Evolutionary conservation across 2,329 filamentous ascomycete species (phyloP).

Genomic region (Fusarium graminum): DNA sequence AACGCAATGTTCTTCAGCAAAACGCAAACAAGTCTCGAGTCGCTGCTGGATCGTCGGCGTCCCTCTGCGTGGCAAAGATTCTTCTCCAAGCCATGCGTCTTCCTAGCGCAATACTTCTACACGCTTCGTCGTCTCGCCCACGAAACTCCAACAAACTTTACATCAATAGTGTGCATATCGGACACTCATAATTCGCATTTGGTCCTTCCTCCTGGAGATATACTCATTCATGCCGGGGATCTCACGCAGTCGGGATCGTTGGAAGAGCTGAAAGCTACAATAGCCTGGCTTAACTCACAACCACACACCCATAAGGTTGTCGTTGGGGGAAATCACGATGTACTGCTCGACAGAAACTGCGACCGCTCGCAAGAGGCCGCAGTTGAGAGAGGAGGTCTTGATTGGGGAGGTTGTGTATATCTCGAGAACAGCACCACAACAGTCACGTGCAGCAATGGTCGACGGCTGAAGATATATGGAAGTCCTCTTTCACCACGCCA

Average conservation of each 20-base stretch:
- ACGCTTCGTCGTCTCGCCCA: not conserved
- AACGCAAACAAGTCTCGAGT: conserved; percentile 1
- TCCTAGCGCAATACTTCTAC: conserved; percentile 21
- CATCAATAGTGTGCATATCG: conserved; percentile 58
- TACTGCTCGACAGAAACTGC: conserved; percentile 48
- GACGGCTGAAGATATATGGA: conserved; percentile 47
- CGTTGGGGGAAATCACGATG: conserved; percentile 62
- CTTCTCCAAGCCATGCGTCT: conserved; percentile 9
- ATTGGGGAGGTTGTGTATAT: conserved; percentile 47
- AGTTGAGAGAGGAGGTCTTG: conserved; percentile 23
- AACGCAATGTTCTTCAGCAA: conserved; percentile 14
- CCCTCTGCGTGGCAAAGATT: conserved; percentile 22
- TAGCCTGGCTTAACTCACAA: conserved; percentile 59
- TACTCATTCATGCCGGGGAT: conserved; percentile 64
- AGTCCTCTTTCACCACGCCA: conserved; percentile 53
- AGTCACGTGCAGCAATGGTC: conserved; percentile 46
- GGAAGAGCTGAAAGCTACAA: conserved; percentile 55
- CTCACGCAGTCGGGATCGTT: conserved; percentile 61
- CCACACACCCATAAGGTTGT: conserved; percentile 60
- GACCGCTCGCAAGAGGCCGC: not conserved
- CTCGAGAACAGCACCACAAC: conserved; percentile 41
- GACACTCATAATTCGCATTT: conserved; percentile 60
- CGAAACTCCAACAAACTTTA: conserved; percentile 8
- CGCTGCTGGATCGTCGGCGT: conserved; percentile 19
- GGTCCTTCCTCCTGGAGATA: conserved; percentile 57